phyloP scores from a whole-genome alignment of 2,329 filamentous ascomycete genomes.

The Colletotrichum magnum region DNA sequence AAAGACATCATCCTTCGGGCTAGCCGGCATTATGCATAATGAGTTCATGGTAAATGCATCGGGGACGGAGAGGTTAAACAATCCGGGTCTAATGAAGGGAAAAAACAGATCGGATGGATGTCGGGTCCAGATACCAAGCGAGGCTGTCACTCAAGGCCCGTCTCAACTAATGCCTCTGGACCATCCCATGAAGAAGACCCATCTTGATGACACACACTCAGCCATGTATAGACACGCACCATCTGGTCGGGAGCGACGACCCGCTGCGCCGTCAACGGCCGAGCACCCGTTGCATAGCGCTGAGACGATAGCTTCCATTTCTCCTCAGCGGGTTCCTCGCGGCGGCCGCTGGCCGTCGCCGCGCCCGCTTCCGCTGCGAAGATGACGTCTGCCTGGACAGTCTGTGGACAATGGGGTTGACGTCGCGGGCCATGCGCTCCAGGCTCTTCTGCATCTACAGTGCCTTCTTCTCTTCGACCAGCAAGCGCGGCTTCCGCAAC shows the following conservation, averaged over 20 bases:
- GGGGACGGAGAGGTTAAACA: conserved; percentile 13
- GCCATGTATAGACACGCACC: too few relatives aligned
- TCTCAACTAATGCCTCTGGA: neutral
- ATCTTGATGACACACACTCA: neutral
- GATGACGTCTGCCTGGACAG: conserved; percentile 59
- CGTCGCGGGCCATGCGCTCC: conserved; percentile 59
- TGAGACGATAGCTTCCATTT: conserved; percentile 67
- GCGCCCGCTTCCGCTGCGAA: conserved; percentile 65
- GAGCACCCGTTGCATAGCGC: conserved; percentile 66
- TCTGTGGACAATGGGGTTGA: conserved; percentile 61
- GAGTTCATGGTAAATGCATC: conserved; percentile 6
- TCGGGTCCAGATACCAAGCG: neutral
- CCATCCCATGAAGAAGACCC: neutral
- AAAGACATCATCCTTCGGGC: conserved; percentile 6
- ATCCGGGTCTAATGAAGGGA: conserved; percentile 5
- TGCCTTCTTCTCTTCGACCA: conserved; percentile 70
- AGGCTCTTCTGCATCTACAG: conserved; percentile 74
- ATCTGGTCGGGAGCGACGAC: neutral
- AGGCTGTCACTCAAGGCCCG: neutral
- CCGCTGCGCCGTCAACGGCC: conserved; percentile 35
- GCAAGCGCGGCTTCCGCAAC: conserved; percentile 72
- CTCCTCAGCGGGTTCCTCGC: conserved; percentile 67
- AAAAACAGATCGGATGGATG: neutral
- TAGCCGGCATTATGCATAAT: conserved; percentile 25
- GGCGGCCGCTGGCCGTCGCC: conserved; percentile 66